Percentiles rank a stretch among this genome's conserved stretches.
phyloP scores from a whole-genome alignment of 208 protist genomes.

The Wallacemonas sp. region DNA sequence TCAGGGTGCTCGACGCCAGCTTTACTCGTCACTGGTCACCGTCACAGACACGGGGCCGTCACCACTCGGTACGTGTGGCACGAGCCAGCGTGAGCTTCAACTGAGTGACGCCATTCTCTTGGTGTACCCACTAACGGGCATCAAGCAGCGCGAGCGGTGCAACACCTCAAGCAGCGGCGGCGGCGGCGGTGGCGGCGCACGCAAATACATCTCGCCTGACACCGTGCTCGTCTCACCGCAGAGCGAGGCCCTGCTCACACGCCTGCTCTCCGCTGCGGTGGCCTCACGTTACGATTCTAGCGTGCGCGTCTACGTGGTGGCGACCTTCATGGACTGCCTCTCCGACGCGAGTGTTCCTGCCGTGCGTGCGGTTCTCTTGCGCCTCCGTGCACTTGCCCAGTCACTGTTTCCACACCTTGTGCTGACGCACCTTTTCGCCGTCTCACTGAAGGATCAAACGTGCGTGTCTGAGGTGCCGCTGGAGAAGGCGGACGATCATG shows the following conservation, averaged over 20 bases:
- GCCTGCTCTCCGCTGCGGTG: constrained; percentile 15
- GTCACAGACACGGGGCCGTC: constrained; percentile 15
- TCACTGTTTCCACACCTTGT: background rate
- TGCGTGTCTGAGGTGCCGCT: constrained; percentile 18
- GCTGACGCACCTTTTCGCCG: constrained; percentile 17
- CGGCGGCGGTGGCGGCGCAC: background rate
- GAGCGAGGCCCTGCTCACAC: constrained; percentile 10
- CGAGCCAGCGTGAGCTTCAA: background rate
- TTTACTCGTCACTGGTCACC: constrained; percentile 4
- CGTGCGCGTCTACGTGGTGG: constrained; percentile 16
- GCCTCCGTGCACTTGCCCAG: constrained; percentile 13
- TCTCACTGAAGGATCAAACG: constrained; percentile 3
- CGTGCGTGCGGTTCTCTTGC: constrained; percentile 15
- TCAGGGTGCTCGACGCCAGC: background rate
- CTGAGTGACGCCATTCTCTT: constrained; percentile 16
- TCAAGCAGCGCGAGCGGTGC: constrained; percentile 16
- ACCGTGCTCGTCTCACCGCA: constrained; percentile 9
- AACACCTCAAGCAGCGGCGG: no score
- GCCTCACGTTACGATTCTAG: background rate
- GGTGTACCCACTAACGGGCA: constrained; percentile 17
- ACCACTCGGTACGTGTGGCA: constrained; percentile 7
- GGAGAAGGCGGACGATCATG: constrained; percentile 18
- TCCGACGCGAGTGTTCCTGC: constrained; percentile 7
- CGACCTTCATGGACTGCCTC: constrained; percentile 22
- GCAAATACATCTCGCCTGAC: background rate